A percentile compares a stretch with the other conserved stretches of the same genome.
Conservation (phyloP, 2,329 filamentous ascomycete genomes). For the Sphaerulina populicola region DNA sequence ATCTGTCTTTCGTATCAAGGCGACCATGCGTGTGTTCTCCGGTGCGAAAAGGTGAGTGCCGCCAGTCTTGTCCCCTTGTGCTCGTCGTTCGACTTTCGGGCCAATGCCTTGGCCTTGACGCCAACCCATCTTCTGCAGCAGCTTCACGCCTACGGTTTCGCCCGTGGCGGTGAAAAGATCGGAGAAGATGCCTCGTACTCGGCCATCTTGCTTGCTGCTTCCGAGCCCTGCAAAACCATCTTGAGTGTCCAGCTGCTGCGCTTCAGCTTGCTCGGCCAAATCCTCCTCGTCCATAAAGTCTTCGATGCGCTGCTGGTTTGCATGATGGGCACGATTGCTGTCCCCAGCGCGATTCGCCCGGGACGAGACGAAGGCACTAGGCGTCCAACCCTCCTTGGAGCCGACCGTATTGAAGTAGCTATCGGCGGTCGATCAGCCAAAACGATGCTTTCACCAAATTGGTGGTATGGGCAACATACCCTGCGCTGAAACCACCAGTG, state of each 20-base stretch:
- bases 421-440: conserved; percentile 12
- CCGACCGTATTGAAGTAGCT: conserved; percentile 98
- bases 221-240: conserved; percentile 70
- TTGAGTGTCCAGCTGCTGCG: conserved; percentile 63
- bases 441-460: neutral
- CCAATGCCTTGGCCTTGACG: conserved; percentile 87
- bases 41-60: conserved; percentile 71
- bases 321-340: conserved; percentile 41
- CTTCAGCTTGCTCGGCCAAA: conserved; percentile 73
- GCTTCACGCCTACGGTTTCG: conserved; percentile 77
- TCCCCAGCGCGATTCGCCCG: conserved; percentile 66
- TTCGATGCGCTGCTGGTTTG: conserved; percentile 57
- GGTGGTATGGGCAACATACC: conserved; percentile 48
- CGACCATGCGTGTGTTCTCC: conserved; percentile 63
- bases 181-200: conserved; percentile 48
- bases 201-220: conserved; percentile 50
- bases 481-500: conserved; percentile 92
- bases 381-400: conserved; percentile 96
- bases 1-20: conserved; percentile 57
- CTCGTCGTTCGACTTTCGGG: conserved; percentile 68
- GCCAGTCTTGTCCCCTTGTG: conserved; percentile 54
- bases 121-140: conserved; percentile 93
- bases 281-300: conserved; percentile 99
- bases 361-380: conserved; percentile 84
- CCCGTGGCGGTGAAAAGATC: conserved; percentile 64